Evolutionary conservation across 106 monocot species (phyloP), one percentile per base, ranked within the genome.

Genomic region (Chionographis japonica): DNA sequence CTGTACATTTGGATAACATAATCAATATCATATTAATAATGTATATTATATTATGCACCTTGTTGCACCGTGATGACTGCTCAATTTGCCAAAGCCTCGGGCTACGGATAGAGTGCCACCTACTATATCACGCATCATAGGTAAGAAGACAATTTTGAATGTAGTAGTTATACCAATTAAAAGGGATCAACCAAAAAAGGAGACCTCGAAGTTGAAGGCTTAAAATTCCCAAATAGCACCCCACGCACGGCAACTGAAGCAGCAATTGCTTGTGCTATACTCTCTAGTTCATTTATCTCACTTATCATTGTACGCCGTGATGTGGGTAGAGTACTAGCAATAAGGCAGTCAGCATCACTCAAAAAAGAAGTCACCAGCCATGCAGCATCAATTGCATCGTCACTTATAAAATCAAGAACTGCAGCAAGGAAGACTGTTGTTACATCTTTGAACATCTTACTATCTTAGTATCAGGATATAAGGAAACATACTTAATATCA

Each of bases 31-130:
- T 46, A 46, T 10, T 10, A 53, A 37, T 37, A 14, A 27, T 12
- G 61, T 46, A 3, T 20, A 2, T 37, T 53, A 37, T 18, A 41
- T 38, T 38, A 54, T 51, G n/a, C 78, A 90, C 98, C 89, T 89
- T 88, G 67, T 74, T 81, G 17, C 38, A 52, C 20, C 75, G 70
- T 54, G 72, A 74, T 57, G 87, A 83, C 19, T 83, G 78, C 60
- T 98, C 92, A 56, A 85, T 70, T 73, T 98, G 87, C 98, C 98
- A 93, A 66, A 90, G 71, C 61, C 61, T 81, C 17, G 98, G 98
- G 40, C 83, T 87, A 6, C 92, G 79, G 50, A 93, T 98, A 38
- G 87, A 66, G 56, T 93, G 98, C 98, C 98, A 98, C 81, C 98
- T 98, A 64, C 42, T 17, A 53, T 14, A 62, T 58, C 61, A 37